Evolutionary conservation across 331 rosid genomes (phyloP), one percentile per base, ranked within the genome.

Genomic region (Telfairia occidentalis): DNA sequence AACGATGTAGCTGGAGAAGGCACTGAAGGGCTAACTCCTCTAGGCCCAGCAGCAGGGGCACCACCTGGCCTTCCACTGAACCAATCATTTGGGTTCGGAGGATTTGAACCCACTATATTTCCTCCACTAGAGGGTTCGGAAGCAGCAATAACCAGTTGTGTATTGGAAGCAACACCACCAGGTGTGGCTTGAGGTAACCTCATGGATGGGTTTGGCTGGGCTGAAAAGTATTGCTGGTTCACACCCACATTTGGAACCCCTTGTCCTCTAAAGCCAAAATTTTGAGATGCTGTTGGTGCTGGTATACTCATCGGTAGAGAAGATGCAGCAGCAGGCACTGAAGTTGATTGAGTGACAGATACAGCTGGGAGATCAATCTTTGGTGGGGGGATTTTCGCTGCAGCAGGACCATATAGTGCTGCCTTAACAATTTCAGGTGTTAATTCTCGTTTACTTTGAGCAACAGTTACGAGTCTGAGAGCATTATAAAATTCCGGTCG

Each of bases 351-450:
- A 8, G 82, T 84, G 28, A 81, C 83, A 66, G 91, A 58, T 65
- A 81, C 1, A 52, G 86, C 87, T 30, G 92, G 66, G 59, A 88
- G 87, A 86, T 86, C 88, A 48, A 94, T 94, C 80, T 85, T 88
- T 3, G 98, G 96, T 0, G 98, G 66, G 61, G 98, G 98, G 57
- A 91, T 94, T 82, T 87, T 91, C n/a, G 96, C 90, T 50, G 97
- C 96, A 65, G 98, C 98, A 13, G 92, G 90, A 75, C 97, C 87
- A 64, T 81, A 90, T 16, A 94, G 82, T 11, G 98, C 96, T 5
- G 92, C 98, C 65, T 94, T 89, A 23, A 94, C 98, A 37, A 94
- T 91, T 30, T 94, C 98, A 10, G 92, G 92, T 0, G 93, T 91
- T 73, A 94, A 81, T 2, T 94, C 92, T 59, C 98, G 87, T 86